Base-by-base conservation (phyloP, 2,329 filamentous ascomycete species). In the Tolypocladium guangdongense region DNA sequence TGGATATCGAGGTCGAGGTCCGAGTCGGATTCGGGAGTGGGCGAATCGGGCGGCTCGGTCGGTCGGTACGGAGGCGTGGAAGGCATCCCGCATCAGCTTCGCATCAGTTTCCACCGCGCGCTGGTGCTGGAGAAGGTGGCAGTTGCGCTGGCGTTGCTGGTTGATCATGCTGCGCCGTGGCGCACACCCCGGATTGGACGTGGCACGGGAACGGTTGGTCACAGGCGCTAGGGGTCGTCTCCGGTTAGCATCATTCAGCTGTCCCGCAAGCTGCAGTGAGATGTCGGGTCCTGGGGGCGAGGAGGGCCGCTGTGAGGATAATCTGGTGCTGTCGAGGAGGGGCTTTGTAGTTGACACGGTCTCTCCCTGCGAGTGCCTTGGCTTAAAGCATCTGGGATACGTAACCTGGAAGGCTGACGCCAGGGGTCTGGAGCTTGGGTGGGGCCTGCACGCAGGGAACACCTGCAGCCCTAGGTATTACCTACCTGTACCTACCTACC, bases 1-100 rank as follows among this genome's bases (percentile, higher is more conserved):
- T 89, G 80, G 60, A 93, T 78, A 62, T 91, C 86, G 63, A 93
- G 81, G 66, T 92, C 87, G 57, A 71, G 69, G 54, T 85, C 74
- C 50, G 85, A 88, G 67, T 91, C 87, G 66, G 84, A 88, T 66
- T 90, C 86, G 70, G 83, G 75, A 63, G 74, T 70, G 56, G 78
- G 78, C 56, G 80, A 82, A 70, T 86, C 82, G 70, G 83, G 83
- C 64, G 80, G 78, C 67, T 84, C 78, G 64, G 80, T 73, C 61
- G 73, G 70, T 64, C 73, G 75, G 66, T 77, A 75, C 36, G 74
- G 67, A 53, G 72, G 72, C 73, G 74, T 71, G 64, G 76, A 68
- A 77, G 80, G 77, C 80, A 83, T 81, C 68, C 77, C 78, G 76
- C 68, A 59, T 62, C 56, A 54, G 55, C 50, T 53, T 55, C 78